Conservation (phyloP, 768 basidiomycete species). For the Phaeotremella skinneri region DNA sequence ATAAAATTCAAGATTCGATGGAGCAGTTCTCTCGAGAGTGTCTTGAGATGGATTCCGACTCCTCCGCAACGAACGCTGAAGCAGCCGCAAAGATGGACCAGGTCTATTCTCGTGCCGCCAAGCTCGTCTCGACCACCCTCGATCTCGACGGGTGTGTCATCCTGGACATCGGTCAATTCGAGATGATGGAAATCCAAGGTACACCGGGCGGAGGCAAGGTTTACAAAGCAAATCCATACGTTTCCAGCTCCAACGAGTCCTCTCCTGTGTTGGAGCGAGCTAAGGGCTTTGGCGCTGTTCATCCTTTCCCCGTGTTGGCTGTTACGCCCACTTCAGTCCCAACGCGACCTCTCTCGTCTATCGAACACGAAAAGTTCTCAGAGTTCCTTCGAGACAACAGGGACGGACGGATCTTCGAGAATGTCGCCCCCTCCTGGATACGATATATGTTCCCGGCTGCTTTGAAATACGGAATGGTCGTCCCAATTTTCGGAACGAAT, state of each 20-base stretch:
- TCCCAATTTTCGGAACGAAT: slow-evolving; percentile 90
- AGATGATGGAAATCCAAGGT: slow-evolving; percentile 69
- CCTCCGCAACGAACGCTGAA: slow-evolving; percentile 52
- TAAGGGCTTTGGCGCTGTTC: slow-evolving; percentile 46
- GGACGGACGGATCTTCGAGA: slow-evolving; percentile 83
- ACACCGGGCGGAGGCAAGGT: slow-evolving; percentile 50
- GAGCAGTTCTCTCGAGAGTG: slow-evolving; percentile 93
- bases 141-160: slow-evolving; percentile 90
- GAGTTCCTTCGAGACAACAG: slow-evolving; percentile 75
- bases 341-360: slow-evolving; percentile 59
- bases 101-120: slow-evolving; percentile 85
- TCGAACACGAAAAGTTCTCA: slow-evolving; percentile 72
- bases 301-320: slow-evolving; percentile 49
- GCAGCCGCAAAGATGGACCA: slow-evolving; percentile 68
- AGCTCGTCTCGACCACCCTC: slow-evolving; percentile 80
- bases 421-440: slow-evolving; percentile 78
- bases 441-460: slow-evolving; percentile 74
- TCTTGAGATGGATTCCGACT: slow-evolving; percentile 76
- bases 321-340: slow-evolving; percentile 18
- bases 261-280: slow-evolving; percentile 39
- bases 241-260: slow-evolving; percentile 11
- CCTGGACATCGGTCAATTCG: slow-evolving; percentile 87
- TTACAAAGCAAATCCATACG: slow-evolving; percentile 52
- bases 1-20: slow-evolving; percentile 94
- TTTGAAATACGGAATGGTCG: slow-evolving; percentile 84